phyloP scores from a whole-genome alignment of 306 rosid species.

The Begonia fuchsioides region DNA sequence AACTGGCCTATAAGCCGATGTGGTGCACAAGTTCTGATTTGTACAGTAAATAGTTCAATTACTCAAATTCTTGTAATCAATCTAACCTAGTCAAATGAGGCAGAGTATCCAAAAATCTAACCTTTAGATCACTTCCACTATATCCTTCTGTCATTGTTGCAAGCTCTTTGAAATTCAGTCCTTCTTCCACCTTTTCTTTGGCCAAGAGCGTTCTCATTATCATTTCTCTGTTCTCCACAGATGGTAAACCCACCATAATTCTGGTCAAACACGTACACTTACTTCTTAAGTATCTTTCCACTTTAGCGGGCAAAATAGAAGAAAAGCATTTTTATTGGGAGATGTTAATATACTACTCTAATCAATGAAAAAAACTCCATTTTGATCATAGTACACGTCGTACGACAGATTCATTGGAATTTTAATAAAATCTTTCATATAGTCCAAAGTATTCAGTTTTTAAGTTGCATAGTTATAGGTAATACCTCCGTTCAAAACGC shows the following conservation, averaged over 20 bases:
- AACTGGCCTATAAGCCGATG: constrained; percentile 94
- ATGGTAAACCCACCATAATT: constrained; percentile 84
- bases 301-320: too few relatives aligned
- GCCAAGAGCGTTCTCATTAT: constrained; percentile 57
- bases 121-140: constrained; percentile 95
- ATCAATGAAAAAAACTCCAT: too few relatives aligned
- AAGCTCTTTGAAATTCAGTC: constrained; percentile 55
- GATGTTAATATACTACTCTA: too few relatives aligned
- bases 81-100: neutral
- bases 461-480: neutral
- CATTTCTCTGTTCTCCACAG: constrained; percentile 81
- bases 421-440: too few relatives aligned
- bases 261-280: constrained; percentile 22
- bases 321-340: neutral
- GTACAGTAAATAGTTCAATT: constrained; percentile 3
- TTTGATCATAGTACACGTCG: too few relatives aligned
- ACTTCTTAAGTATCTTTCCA: neutral
- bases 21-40: constrained; percentile 69
- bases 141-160: constrained; percentile 82
- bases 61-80: constrained; percentile 5
- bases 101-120: constrained; percentile 9
- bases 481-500: constrained; percentile 84
- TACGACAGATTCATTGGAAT: too few relatives aligned
- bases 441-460: neutral
- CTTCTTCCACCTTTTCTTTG: constrained; percentile 53